A percentile compares a stretch with the other conserved stretches of the same genome.
Conservation (phyloP, 1,284 basidiomycete species). For the Pterula multifida region DNA sequence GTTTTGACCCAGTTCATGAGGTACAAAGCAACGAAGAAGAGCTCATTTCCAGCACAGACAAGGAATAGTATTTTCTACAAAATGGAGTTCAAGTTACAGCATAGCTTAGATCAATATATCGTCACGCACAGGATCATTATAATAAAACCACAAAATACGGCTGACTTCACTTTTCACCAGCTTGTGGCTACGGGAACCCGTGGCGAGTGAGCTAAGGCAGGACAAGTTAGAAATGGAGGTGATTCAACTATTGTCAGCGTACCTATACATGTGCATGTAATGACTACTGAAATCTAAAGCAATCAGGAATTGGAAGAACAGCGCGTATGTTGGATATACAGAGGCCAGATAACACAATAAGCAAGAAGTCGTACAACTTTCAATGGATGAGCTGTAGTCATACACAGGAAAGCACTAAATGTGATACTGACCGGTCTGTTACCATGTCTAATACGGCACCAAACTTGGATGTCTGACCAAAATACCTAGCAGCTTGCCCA, state of each 20-base stretch:
- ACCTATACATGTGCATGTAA: conserved; percentile 99
- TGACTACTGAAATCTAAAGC: conserved; percentile 96
- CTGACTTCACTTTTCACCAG: conserved; percentile 85
- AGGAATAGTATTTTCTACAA: conserved; percentile 74
- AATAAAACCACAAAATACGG: conserved; percentile 86
- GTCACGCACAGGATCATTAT: conserved; percentile 75
- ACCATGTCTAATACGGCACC: conserved; percentile 99
- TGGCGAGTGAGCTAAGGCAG: conserved; percentile 70
- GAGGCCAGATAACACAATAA: conserved; percentile 89
- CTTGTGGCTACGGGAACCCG: conserved; percentile 91
- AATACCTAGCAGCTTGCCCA: conserved; percentile 83
- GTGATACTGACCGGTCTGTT: conserved; percentile 77
- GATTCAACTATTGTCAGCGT: conserved; percentile 14
- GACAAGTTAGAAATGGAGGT: conserved; percentile 7
- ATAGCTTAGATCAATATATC: conserved; percentile 2
- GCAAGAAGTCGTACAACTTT: conserved; percentile 91
- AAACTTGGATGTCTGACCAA: conserved; percentile 91
- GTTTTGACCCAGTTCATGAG: conserved; percentile 79
- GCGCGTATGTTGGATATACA: conserved; percentile 74
- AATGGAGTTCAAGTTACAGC: conserved; percentile 6
- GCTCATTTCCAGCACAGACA: conserved; percentile 94
- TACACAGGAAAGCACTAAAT: not conserved
- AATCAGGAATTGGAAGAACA: conserved; percentile 92
- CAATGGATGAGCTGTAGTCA: conserved; percentile 4
- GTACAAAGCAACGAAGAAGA: conserved; percentile 95